These are phyloP conservation scores for Botrytis tulipae DNA, from an alignment of 2,329 filamentous ascomycete species.

Conservation along the genomic window DNA sequence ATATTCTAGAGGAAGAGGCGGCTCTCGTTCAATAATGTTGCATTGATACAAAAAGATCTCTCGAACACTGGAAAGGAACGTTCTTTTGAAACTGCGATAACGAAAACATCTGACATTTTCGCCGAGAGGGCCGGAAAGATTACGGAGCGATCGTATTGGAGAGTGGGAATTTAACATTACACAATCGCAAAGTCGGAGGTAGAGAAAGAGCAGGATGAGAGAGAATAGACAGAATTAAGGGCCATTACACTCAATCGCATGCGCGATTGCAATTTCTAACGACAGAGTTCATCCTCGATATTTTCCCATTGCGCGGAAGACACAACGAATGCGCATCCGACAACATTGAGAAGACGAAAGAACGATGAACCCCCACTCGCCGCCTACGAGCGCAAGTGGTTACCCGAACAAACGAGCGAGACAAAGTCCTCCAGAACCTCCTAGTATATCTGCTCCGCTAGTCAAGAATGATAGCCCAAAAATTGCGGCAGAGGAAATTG, in stretches of 20 bases:
- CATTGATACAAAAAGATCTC: not conserved
- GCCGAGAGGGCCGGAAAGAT: conserved; percentile 6
- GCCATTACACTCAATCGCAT: conserved; percentile 6
- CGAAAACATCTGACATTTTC: conserved; percentile 13
- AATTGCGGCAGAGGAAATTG: conserved; percentile 24
- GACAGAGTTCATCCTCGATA: not conserved
- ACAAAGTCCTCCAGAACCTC: conserved; percentile 47
- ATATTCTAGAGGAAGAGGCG: conserved; percentile 5
- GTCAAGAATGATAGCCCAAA: conserved; percentile 27
- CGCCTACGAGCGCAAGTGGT: conserved; percentile 47
- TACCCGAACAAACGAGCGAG: conserved; percentile 57
- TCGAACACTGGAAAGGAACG: not conserved
- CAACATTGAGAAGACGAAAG: conserved; percentile 1
- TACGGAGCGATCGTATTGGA: not conserved
- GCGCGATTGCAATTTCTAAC: not conserved
- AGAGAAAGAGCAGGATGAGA: conserved; percentile 14
- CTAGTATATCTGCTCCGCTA: conserved; percentile 37
- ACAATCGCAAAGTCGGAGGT: conserved; percentile 10
- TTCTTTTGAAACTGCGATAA: not conserved
- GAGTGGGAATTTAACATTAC: not conserved
- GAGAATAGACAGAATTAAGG: conserved; percentile 1
- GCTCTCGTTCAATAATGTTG: conserved; percentile 14
- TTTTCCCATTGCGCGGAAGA: not conserved
- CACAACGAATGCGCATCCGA: conserved; percentile 5
- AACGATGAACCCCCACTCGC: conserved; percentile 48